phyloP scores from a whole-genome alignment of 2,329 filamentous ascomycete species.

The Alternaria conjuncta region DNA sequence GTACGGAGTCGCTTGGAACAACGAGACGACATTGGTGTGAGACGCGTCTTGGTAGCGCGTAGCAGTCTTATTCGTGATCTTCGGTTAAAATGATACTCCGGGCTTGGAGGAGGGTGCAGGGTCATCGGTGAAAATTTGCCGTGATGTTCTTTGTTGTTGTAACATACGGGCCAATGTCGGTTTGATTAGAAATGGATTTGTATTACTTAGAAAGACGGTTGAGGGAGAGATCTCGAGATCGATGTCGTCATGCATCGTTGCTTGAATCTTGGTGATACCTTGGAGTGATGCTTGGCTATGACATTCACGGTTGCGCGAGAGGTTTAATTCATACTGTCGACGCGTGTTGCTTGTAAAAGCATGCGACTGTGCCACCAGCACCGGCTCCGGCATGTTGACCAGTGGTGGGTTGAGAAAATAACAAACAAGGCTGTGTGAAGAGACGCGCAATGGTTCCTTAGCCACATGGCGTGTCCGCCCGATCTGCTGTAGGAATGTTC shows the following conservation, averaged over 20 bases:
- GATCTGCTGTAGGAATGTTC: constrained; percentile 26
- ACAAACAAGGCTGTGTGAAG: constrained; percentile 4
- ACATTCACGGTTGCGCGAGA: not conserved
- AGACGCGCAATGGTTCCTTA: constrained; percentile 25
- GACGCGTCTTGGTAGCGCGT: not conserved
- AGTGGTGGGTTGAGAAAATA: not conserved
- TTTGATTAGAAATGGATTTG: not conserved
- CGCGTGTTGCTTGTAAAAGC: not conserved
- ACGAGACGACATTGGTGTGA: not conserved
- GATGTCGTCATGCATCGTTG: not conserved
- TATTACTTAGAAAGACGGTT: not conserved
- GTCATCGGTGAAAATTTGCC: not conserved
- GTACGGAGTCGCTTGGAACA: not conserved
- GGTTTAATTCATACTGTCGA: not conserved
- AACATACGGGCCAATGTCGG: not conserved
- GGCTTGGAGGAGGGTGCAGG: not conserved
- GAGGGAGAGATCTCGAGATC: not conserved
- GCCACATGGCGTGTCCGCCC: constrained; percentile 6
- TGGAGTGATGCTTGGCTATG: not conserved
- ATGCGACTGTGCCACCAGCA: not conserved
- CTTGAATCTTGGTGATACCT: not conserved
- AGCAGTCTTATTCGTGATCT: not conserved
- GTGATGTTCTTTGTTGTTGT: not conserved
- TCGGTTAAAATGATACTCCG: not conserved
- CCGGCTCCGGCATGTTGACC: not conserved